Conservation (phyloP, 208 protist species). For the Willaertia magna region DNA sequence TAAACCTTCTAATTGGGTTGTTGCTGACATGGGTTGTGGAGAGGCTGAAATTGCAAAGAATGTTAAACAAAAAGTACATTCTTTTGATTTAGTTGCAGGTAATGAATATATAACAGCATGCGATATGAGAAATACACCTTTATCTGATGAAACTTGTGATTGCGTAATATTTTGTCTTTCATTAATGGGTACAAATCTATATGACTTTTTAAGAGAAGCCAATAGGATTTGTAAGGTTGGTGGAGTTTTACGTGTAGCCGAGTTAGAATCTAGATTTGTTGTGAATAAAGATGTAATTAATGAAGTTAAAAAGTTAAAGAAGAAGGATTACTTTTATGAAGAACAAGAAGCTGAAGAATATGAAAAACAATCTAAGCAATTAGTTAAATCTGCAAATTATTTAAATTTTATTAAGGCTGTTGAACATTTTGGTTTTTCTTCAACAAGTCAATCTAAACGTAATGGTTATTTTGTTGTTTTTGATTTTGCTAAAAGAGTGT, state of each 20-base stretch:
- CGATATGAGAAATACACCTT: constrained; percentile 44
- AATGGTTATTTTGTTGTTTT: background rate
- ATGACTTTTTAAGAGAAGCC: constrained; percentile 48
- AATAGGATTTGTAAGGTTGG: constrained; percentile 29
- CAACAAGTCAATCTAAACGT: background rate
- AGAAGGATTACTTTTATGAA: too few species aligned
- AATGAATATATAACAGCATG: constrained; percentile 45
- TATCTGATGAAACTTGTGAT: constrained; percentile 30
- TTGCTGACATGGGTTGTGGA: constrained; percentile 56
- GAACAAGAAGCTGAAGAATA: background rate
- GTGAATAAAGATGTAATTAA: background rate
- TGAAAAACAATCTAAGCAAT: background rate
- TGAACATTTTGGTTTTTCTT: background rate
- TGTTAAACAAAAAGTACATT: constrained; percentile 35
- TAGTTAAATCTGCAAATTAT: background rate
- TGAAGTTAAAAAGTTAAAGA: background rate
- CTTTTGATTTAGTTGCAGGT: constrained; percentile 47
- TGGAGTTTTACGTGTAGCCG: background rate
- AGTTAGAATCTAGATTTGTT: background rate
- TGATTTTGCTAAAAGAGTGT: background rate
- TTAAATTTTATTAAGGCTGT: background rate
- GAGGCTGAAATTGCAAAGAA: constrained; percentile 37
- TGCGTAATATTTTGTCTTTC: constrained; percentile 48
- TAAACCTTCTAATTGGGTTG: constrained; percentile 12
- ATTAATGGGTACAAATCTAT: constrained; percentile 54